phyloP scores from a whole-genome alignment of 768 basidiomycete genomes.

The Phaeotremella skinneri region DNA sequence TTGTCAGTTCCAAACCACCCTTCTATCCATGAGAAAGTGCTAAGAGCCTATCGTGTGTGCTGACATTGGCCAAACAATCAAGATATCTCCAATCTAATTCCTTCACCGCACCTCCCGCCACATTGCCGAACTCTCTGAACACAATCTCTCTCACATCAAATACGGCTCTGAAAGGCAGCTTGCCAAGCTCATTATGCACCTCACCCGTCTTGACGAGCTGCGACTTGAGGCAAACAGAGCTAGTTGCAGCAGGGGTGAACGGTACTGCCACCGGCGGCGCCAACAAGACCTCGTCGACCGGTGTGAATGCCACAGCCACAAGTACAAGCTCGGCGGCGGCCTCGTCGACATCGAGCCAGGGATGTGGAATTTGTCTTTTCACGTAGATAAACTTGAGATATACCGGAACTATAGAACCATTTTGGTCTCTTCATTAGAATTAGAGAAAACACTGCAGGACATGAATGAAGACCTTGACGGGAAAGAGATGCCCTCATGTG shows the following conservation, averaged over 20 bases:
- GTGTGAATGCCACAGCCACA: neutral
- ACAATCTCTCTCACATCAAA: conserved; percentile 46
- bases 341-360: neutral
- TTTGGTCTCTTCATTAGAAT: too few relatives aligned
- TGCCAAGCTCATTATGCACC: conserved; percentile 39
- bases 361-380: conserved; percentile 17
- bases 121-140: conserved; percentile 41
- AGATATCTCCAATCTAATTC: conserved; percentile 47
- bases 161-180: conserved; percentile 35
- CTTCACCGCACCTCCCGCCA: conserved; percentile 34
- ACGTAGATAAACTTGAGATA: conserved; percentile 13
- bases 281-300: neutral
- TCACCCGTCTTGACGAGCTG: conserved; percentile 36
- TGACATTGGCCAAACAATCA: neutral
- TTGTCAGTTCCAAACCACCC: conserved; percentile 29
- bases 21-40: neutral
- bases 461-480: too few relatives aligned
- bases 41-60: too few relatives aligned
- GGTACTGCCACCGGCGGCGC: neutral
- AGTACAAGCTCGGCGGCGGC: neutral
- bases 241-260: conserved; percentile 7
- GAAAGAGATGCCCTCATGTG: too few relatives aligned
- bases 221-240: conserved; percentile 41
- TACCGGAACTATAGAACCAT: too few relatives aligned
- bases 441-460: too few relatives aligned